Base-by-base conservation (phyloP, 192 early-diverging fungal species). In the Coemansia sp. region DNA sequence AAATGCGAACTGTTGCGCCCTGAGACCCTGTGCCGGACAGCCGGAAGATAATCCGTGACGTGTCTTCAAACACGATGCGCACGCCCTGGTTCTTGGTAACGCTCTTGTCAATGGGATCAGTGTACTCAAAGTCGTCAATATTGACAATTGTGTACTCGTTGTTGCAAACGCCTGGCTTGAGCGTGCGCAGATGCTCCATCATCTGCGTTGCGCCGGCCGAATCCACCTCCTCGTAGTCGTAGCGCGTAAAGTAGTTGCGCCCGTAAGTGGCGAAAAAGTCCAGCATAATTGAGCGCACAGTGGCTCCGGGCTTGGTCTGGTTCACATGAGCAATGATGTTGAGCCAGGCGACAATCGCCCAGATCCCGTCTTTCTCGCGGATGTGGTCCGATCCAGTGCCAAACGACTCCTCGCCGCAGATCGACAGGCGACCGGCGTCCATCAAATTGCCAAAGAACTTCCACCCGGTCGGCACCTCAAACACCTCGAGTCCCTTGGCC, bases 371-470 rank as follows among this genome's bases (percentile, higher is more conserved):
- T 84, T 98, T 98, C 72, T 98, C 97, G 57, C 97, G 93, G 57
- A 98, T 96, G 60, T 97, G 95, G 79, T 97, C 95, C 0, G 94
- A 96, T 57, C 97, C 97, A 12, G 97, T 98, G 56, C 97, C 97
- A 77, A 98, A 98, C 5, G 90, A 92, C 80, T 98, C 97, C 69
- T 98, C 97, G 57, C 97, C 97, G 69, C 97, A 98, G 62, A 98
- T 93, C 1, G 93, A 94, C 62, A 93, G 83, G 48, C 91, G 84
- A 15, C 90, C 91, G 29, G 94, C 95, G 71, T 98, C 97, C 95
- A 98, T 96, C 45, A 98, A 76, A 83, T 97, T 97, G 47, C 97
- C 95, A 88, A 98, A 98, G 85, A 98, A 98, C 83, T 96, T 92
- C 90, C 90, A 91, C 39, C 88, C 92, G 5, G 96, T 98, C 12